These are phyloP conservation scores for Lotus japonicus DNA, from an alignment of 306 rosid genomes.

Conservation along the genomic window DNA sequence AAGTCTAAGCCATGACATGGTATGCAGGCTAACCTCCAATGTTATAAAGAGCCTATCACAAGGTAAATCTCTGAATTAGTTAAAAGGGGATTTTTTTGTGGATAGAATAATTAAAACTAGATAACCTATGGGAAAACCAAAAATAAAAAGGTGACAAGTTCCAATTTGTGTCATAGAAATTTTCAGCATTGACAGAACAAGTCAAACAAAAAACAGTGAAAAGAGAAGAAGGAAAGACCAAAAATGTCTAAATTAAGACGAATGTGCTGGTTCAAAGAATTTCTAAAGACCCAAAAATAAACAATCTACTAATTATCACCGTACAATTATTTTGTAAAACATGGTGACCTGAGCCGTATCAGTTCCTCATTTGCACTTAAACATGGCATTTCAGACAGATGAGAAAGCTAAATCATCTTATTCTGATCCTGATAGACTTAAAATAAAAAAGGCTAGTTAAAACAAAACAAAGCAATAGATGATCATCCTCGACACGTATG, in stretches of 20 bases:
- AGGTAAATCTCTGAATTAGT: not conserved
- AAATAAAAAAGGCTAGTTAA: conserved; percentile 8
- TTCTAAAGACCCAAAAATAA: conserved; percentile 11
- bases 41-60: conserved; percentile 3
- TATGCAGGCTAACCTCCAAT: not conserved
- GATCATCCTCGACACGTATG: not conserved
- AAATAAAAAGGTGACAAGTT: conserved; percentile 5
- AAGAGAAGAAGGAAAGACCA: not conserved
- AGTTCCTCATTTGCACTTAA: conserved; percentile 7
- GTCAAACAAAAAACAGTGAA: conserved; percentile 8
- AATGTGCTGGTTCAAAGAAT: conserved; percentile 9
- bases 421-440: not conserved
- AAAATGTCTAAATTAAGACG: conserved; percentile 4
- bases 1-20: conserved; percentile 3
- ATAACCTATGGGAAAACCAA: not conserved
- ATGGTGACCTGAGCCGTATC: not conserved
- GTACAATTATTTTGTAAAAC: not conserved
- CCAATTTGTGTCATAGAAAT: not conserved
- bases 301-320: not conserved
- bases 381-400: conserved; percentile 2
- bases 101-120: not conserved
- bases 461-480: not conserved
- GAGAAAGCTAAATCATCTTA: not conserved
- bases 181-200: not conserved
- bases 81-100: no score